Evolutionary conservation across 2,329 filamentous ascomycete genomes (phyloP).

Genomic region (Ceratocystis colombiana): DNA sequence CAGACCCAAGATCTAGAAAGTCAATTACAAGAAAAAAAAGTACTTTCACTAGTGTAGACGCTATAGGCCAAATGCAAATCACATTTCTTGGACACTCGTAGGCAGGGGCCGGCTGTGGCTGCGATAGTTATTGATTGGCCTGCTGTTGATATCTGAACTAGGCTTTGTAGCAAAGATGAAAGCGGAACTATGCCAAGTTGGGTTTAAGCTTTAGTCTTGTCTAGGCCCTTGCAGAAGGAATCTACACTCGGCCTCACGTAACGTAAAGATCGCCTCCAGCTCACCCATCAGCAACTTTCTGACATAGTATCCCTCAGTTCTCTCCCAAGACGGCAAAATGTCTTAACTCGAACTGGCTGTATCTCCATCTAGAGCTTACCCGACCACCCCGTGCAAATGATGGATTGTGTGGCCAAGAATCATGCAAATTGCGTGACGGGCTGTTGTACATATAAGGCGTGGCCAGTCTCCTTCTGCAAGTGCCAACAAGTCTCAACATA

Average conservation of each 20-base stretch:
- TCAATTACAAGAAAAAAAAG: not conserved
- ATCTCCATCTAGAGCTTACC: not conserved
- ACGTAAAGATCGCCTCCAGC: no score
- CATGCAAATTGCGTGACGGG: not conserved
- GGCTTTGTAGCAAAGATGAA: not conserved
- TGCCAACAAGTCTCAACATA: not conserved
- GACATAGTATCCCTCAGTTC: not conserved
- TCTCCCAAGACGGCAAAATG: not conserved
- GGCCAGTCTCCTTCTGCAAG: not conserved
- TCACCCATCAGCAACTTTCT: not conserved
- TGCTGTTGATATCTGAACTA: not conserved
- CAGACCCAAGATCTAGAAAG: not conserved
- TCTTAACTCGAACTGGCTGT: not conserved
- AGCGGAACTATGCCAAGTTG: not conserved
- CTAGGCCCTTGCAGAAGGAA: conserved; percentile 2
- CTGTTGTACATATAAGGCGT: not conserved
- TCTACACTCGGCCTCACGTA: not conserved
- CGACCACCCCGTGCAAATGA: not conserved
- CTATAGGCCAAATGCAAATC: not conserved
- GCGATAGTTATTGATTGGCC: not conserved
- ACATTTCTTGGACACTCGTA: not conserved
- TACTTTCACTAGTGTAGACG: not conserved
- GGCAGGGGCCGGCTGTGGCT: not conserved
- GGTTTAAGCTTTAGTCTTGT: not conserved
- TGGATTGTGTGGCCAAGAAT: not conserved